Evolutionary conservation across 495 filamentous ascomycete genomes (phyloP), one percentile per base, ranked within the genome.

Genomic region (Chaetomidium leptoderma): DNA sequence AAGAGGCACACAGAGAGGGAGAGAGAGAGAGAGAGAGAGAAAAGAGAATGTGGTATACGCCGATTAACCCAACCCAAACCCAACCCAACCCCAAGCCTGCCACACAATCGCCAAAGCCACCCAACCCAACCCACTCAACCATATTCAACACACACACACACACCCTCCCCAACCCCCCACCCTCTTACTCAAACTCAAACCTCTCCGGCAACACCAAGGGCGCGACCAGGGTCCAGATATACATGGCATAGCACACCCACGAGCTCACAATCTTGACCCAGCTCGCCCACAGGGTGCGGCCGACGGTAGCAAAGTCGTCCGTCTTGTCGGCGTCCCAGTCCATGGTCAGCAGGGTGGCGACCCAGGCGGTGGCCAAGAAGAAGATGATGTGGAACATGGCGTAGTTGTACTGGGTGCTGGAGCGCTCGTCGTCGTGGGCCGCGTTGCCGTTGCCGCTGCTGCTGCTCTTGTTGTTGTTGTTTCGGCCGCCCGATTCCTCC

Each of bases 191-290:
- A 62, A 63, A 69, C 23, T 86, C 88, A 73, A 96, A 96, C 54
- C 91, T 79, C 64, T 95, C 92, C 0, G 93, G 92, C 69, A 98
- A 66, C 24, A 92, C 63, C 36, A 92, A 79, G 9, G 93, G 93
- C 39, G 95, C 93, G 45, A 95, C 74, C 63, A 98, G 70, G 24
- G 90, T 95, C 93, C 93, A 98, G 39, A 83, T 78, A 64, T 97
- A 98, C 71, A 98, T 89, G 37, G 76, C 85, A 73, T 98, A 97
- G 74, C 95, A 97, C 45, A 93, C 86, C 93, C 93, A 98, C 17
- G 92, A 86, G 74, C 91, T 96, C 48, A 97, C 84, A 70, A 98
- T 97, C 85, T 97, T 98, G 62, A 96, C 91, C 93, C 93, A 98
- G 74, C 90, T 96, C 21, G 93, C 93, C 85, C 92, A 95, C 76